Percentiles rank a stretch among this genome's conserved stretches.
These are phyloP conservation scores for Raddia distichophylla DNA, from an alignment of 176 grass and related monocot genomes.

Conservation along the genomic window DNA sequence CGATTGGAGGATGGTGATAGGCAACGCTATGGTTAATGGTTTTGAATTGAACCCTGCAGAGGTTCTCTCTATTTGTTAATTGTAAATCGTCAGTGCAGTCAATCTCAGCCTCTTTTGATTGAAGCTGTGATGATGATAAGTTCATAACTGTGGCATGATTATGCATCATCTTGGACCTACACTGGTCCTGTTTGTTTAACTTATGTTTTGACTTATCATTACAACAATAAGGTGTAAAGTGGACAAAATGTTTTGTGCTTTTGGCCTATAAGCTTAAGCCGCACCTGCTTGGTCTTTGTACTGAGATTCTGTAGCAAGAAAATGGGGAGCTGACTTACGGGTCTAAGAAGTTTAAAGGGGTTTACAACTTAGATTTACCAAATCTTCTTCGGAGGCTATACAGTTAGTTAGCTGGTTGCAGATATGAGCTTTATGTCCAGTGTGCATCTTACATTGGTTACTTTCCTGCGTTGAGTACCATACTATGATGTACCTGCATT, in stretches of 20 bases:
- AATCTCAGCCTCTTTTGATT: neutral
- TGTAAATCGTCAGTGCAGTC: neutral
- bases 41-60: too few relatives aligned
- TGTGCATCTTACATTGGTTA: neutral
- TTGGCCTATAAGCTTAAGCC: neutral
- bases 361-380: too few relatives aligned
- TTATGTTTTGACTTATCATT: neutral
- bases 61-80: too few relatives aligned
- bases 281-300: neutral
- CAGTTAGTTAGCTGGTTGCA: neutral
- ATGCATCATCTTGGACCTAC: too few relatives aligned
- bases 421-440: slow-evolving; percentile 8
- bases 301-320: neutral
- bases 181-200: too few relatives aligned
- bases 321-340: slow-evolving; percentile 9
- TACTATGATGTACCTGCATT: too few relatives aligned
- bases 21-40: too few relatives aligned
- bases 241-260: neutral
- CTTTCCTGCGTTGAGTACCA: too few relatives aligned
- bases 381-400: neutral
- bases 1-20: too few relatives aligned
- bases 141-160: too few relatives aligned
- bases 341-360: too few relatives aligned
- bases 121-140: slow-evolving; percentile 1
- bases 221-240: neutral